Percentiles rank a stretch among this genome's conserved stretches.
phyloP scores from a whole-genome alignment of 2,329 filamentous ascomycete species.

The Cercospora nicotianae region DNA sequence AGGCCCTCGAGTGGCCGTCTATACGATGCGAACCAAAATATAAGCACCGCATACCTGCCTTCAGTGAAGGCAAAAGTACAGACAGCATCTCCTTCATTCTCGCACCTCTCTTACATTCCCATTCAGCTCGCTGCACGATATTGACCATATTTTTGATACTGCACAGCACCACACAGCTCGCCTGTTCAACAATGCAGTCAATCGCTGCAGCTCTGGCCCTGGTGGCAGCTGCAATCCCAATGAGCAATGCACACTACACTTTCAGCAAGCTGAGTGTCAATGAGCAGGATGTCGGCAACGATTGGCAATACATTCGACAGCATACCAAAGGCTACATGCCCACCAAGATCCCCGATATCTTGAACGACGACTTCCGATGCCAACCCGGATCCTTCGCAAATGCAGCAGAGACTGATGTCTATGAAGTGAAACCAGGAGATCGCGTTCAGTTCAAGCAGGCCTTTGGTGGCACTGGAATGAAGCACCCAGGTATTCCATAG shows the following conservation, averaged over 20 bases:
- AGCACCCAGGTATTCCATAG: conserved; percentile 19
- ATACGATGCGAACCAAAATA: neutral
- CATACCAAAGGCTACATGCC: conserved; percentile 24
- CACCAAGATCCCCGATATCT: conserved; percentile 19
- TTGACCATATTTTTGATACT: neutral
- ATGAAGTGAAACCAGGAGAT: conserved; percentile 23
- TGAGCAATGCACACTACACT: conserved; percentile 23
- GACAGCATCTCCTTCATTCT: neutral
- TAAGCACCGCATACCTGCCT: neutral
- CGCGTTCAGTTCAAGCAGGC: conserved; percentile 21
- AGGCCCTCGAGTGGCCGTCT: neutral
- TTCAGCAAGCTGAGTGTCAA: conserved; percentile 26
- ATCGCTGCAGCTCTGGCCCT: neutral
- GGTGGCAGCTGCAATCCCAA: neutral
- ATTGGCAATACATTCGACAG: conserved; percentile 27
- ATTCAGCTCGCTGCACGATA: neutral
- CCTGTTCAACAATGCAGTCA: neutral
- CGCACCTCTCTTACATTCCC: neutral
- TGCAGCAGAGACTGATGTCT: conserved; percentile 17
- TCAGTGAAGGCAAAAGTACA: neutral
- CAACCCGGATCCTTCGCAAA: conserved; percentile 16
- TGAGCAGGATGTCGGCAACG: conserved; percentile 15
- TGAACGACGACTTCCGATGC: conserved; percentile 13
- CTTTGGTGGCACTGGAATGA: conserved; percentile 19
- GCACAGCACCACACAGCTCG: neutral